A percentile compares a stretch with the other conserved stretches of the same genome.
Evolutionary conservation across 768 basidiomycete genomes (phyloP).

Genomic region (Leccinum olivaceopallidum): DNA sequence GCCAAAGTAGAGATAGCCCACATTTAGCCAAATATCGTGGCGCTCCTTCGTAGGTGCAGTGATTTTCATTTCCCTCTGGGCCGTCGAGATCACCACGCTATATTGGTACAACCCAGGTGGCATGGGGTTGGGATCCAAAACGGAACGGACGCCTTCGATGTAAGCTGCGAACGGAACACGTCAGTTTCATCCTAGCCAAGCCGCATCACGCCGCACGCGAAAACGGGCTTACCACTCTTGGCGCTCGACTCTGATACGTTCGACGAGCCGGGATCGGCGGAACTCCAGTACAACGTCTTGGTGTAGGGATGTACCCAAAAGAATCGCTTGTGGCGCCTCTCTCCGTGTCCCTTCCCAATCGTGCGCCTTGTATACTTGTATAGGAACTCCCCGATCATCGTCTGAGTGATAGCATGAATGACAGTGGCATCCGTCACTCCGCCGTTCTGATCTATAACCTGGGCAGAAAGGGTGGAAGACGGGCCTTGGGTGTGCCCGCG

Average conservation of each 20-base stretch:
- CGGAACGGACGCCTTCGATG: slow-evolving; percentile 87
- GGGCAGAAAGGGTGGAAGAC: slow-evolving; percentile 46
- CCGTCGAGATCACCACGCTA: slow-evolving; percentile 90
- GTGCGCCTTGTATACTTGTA: slow-evolving; percentile 94
- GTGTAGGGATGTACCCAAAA: slow-evolving; percentile 99
- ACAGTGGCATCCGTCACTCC: slow-evolving; percentile 81
- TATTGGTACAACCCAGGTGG: slow-evolving; percentile 92
- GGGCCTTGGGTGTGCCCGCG: slow-evolving; percentile 36
- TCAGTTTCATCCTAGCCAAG: slow-evolving; percentile 9
- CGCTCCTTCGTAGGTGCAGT: slow-evolving; percentile 75
- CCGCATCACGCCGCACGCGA: slow-evolving; percentile 1
- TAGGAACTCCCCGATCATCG: slow-evolving; percentile 99
- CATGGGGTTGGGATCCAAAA: slow-evolving; percentile 95
- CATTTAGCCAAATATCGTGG: slow-evolving; percentile 89
- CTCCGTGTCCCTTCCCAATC: slow-evolving; percentile 88
- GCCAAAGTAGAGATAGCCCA: slow-evolving; percentile 39
- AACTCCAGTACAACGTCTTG: slow-evolving; percentile 96
- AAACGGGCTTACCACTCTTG: slow-evolving; percentile 82
- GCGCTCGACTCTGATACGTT: slow-evolving; percentile 90
- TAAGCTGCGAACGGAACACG: slow-evolving; percentile 57
- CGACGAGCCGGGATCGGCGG: slow-evolving; percentile 87
- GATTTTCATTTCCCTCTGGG: slow-evolving; percentile 96
- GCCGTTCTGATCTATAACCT: slow-evolving; percentile 25
- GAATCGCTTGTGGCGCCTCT: slow-evolving; percentile 89
- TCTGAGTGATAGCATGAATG: slow-evolving; percentile 98